Base-by-base conservation (phyloP, 2,329 filamentous ascomycete species). In the Colletotrichum theobromicola region DNA sequence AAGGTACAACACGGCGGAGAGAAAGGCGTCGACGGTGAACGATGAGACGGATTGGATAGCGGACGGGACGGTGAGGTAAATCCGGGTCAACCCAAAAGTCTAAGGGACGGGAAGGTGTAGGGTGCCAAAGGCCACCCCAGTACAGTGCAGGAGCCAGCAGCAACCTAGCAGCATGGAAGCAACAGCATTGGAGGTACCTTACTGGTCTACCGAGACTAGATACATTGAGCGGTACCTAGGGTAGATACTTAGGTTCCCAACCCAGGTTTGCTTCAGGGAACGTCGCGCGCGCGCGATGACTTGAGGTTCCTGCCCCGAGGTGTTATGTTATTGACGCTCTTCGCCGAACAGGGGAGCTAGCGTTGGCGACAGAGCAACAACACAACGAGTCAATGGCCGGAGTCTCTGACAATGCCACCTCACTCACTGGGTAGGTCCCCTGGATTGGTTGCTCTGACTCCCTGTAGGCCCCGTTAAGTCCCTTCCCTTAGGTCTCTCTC, bases 311-410 rank as follows among this genome's bases (percentile, higher is more conserved):
- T 46, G 42, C 42, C 42, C 42, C 21, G n/a, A 46, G 42, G n/a
- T 46, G 42, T 21, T 21, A 7, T 46, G 42, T 46, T 46, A 21
- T 46, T 46, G n/a, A 46, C 42, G 30, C 72, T 32, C 62, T 74
- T 66, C n/a, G 32, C 67, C 57, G 16, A 21, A 55, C 55, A 13
- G 37, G 37, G 67, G 30, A n/a, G 30, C 34, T 71, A 61, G 67
- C 55, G 67, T 74, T 21, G 67, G 66, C 67, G 72, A 67, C 72
- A 74, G 61, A 74, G 67, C 72, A 74, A 74, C 53, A 71, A 66
- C 61, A 66, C 32, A 46, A 37, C 42, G 28, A 55, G 26, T 18
- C 53, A 34, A 18, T 8, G 28, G 57, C 57, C 57, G 15, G 18
- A n/a, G 57, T 30, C 42, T 10, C 42, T 46, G 18, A 18, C 24